Evolutionary conservation across 192 early-diverging fungal genomes (phyloP).

Genomic region (Podila epicladia): DNA sequence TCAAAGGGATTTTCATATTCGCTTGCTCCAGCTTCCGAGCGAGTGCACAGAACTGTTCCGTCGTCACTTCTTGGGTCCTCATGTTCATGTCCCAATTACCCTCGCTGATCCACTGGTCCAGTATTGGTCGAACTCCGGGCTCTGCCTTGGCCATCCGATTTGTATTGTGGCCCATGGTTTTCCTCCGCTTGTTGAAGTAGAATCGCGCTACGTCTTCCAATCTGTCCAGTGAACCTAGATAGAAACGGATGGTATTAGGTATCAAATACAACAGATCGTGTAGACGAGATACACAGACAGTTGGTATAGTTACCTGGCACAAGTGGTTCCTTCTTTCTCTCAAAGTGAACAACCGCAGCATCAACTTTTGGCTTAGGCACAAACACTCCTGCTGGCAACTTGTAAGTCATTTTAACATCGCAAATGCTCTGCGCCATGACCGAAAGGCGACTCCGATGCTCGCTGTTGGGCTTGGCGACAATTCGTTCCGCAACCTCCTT

Average conservation of each 20-base stretch:
- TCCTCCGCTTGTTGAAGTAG: constrained; percentile 75
- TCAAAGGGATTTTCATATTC: constrained; percentile 47
- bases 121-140: constrained; percentile 21
- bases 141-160: constrained; percentile 51
- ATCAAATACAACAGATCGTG: not conserved
- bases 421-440: constrained; percentile 79
- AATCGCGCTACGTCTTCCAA: constrained; percentile 70
- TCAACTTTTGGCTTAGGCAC: constrained; percentile 83
- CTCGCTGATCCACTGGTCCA: constrained; percentile 58
- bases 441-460: constrained; percentile 71
- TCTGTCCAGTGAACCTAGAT: constrained; percentile 57
- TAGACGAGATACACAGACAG: not conserved
- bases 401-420: constrained; percentile 69
- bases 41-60: constrained; percentile 65
- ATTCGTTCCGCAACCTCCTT: constrained; percentile 80
- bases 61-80: constrained; percentile 72
- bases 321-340: constrained; percentile 55
- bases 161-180: constrained; percentile 68
- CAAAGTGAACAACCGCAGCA: constrained; percentile 76
- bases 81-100: constrained; percentile 63
- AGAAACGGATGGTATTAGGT: not conserved
- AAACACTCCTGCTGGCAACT: constrained; percentile 69
- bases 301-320: constrained; percentile 43
- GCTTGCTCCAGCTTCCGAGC: constrained; percentile 59
- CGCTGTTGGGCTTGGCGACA: constrained; percentile 58